Evolutionary conservation across 306 rosid genomes (phyloP).

Genomic region (Fragaria ananassa): DNA sequence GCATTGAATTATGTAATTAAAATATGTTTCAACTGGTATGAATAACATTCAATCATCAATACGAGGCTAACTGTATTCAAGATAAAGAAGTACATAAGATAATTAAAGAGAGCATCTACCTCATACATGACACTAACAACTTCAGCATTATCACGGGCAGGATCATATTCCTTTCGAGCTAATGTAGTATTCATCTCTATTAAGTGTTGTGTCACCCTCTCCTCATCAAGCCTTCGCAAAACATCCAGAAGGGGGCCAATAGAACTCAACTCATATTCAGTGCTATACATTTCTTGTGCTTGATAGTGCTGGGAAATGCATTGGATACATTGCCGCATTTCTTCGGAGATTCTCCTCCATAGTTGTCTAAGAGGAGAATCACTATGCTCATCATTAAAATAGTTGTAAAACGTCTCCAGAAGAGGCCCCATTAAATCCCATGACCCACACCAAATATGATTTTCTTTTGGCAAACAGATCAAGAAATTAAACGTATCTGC

Average conservation of each 20-base stretch:
- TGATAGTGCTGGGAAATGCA: conserved; percentile 89
- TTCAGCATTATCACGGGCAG: conserved; percentile 58
- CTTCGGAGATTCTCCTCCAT: conserved; percentile 78
- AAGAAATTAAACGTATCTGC: conserved; percentile 70
- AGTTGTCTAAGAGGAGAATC: conserved; percentile 80
- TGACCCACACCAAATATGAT: conserved; percentile 87
- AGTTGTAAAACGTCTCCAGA: conserved; percentile 90
- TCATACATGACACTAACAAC: conserved; percentile 84
- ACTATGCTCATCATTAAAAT: conserved; percentile 58
- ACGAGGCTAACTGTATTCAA: background rate
- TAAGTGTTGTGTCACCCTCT: conserved; percentile 70
- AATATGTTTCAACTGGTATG: background rate
- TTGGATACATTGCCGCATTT: conserved; percentile 69
- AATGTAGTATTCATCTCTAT: conserved; percentile 57
- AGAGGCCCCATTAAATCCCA: conserved; percentile 95
- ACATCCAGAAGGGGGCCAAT: conserved; percentile 83
- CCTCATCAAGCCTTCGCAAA: conserved; percentile 69
- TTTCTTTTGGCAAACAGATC: conserved; percentile 58
- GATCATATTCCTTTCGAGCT: conserved; percentile 51
- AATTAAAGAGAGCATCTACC: conserved; percentile 30
- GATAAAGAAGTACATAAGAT: conserved; percentile 1
- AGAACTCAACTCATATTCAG: conserved; percentile 71
- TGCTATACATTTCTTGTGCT: conserved; percentile 63
- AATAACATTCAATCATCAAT: background rate
- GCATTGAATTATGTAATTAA: background rate